Evolutionary conservation across 176 grass and related monocot species (phyloP).

Genomic region (Musa schizocarpa): DNA sequence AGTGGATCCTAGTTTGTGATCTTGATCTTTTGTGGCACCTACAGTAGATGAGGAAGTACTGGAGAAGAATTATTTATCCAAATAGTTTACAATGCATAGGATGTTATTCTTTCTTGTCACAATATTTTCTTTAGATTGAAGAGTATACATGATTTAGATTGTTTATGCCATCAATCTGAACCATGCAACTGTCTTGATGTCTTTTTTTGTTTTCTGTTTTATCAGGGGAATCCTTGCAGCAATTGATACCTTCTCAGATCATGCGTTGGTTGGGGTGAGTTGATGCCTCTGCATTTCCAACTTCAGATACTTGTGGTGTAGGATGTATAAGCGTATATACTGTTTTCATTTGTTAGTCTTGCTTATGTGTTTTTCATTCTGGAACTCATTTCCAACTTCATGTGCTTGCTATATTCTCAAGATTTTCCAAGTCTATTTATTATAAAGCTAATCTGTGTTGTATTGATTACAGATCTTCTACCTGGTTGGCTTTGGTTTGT

Average conservation of each 20-base stretch:
- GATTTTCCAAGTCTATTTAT: neutral
- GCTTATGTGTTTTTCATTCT: too few species aligned
- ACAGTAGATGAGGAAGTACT: too few species aligned
- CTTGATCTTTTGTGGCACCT: too few species aligned
- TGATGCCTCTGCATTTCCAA: neutral
- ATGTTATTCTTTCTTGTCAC: too few species aligned
- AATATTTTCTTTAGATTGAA: too few species aligned
- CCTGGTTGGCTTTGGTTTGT: constrained; percentile 63
- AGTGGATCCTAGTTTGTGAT: too few species aligned
- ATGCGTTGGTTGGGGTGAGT: constrained; percentile 55
- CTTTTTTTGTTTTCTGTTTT: constrained; percentile 24
- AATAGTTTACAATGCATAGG: too few species aligned
- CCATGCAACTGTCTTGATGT: neutral
- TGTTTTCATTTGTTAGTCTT: neutral
- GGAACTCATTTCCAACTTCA: neutral
- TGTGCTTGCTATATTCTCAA: neutral
- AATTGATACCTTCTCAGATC: constrained; percentile 51
- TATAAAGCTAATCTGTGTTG: constrained; percentile 12
- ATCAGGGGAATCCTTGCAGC: constrained; percentile 68
- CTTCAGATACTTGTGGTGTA: neutral
- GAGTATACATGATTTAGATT: too few species aligned
- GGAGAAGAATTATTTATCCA: too few species aligned
- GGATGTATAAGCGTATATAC: neutral
- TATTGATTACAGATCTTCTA: constrained; percentile 54
- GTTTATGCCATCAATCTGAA: too few species aligned